A percentile compares a stretch with the other conserved stretches of the same genome.
Evolutionary conservation across 805 yeast species (phyloP).

Genomic region (Jamesozyma jinghongensis): DNA sequence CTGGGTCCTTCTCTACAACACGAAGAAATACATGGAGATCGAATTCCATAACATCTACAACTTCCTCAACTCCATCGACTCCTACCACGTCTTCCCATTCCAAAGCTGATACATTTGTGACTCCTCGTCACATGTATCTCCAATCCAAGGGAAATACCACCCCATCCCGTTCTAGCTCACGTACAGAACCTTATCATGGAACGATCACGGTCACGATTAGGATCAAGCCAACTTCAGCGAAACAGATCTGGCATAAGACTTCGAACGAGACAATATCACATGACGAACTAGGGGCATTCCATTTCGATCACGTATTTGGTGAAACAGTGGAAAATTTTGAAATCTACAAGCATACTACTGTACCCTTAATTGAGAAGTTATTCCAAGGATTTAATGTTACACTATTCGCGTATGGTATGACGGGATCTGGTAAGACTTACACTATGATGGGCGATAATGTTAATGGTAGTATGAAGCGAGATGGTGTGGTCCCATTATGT

Average conservation of each 20-base stretch:
- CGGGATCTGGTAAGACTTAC: slow-evolving; percentile 86
- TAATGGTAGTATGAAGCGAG: slow-evolving; percentile 20
- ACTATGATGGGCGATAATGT: slow-evolving; percentile 63
- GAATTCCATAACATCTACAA: slow-evolving; percentile 1
- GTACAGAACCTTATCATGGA: slow-evolving; percentile 44
- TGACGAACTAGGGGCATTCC: slow-evolving; percentile 55
- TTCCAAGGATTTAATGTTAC: slow-evolving; percentile 79
- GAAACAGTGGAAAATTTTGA: slow-evolving; percentile 34
- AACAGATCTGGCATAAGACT: not conserved
- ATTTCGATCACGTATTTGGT: slow-evolving; percentile 70
- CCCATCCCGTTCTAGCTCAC: not conserved
- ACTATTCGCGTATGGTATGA: slow-evolving; percentile 89
- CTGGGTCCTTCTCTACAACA: slow-evolving; percentile 13
- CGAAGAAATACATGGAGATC: slow-evolving; percentile 6
- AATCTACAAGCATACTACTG: slow-evolving; percentile 53
- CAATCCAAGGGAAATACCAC: not conserved
- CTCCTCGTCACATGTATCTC: slow-evolving; percentile 1
- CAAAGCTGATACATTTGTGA: slow-evolving; percentile 4
- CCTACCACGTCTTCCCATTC: slow-evolving; percentile 4
- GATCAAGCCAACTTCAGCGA: slow-evolving; percentile 50
- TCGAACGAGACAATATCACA: slow-evolving; percentile 34
- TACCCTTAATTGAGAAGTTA: slow-evolving; percentile 43
- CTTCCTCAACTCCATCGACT: slow-evolving; percentile 1
- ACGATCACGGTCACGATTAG: slow-evolving; percentile 69
- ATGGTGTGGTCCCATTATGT: slow-evolving; percentile 67